These are phyloP conservation scores for Emergomyces africanus DNA, from an alignment of 2,329 filamentous ascomycete species.

Conservation along the genomic window DNA sequence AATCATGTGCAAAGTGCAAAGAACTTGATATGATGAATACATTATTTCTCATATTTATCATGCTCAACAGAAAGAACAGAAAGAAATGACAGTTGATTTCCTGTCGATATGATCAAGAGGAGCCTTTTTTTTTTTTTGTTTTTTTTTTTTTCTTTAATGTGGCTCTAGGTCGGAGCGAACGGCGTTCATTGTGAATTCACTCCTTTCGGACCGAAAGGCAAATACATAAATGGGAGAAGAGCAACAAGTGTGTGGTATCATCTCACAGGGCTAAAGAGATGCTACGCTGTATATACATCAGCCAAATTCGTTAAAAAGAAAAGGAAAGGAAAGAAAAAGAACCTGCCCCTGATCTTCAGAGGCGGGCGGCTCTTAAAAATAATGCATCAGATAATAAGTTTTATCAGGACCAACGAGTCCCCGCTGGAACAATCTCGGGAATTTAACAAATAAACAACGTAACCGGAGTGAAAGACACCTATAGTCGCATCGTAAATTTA, in stretches of 20 bases:
- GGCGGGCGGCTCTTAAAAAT: background rate
- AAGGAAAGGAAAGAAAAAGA: background rate
- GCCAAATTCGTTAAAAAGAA: too few relatives aligned
- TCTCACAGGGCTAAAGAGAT: background rate
- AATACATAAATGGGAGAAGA: background rate
- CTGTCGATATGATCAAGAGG: background rate
- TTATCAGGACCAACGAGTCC: background rate
- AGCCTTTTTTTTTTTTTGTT: background rate
- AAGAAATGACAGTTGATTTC: too few relatives aligned
- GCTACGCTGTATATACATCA: background rate
- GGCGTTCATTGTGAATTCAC: too few relatives aligned
- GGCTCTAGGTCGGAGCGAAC: too few relatives aligned
- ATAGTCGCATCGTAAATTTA: background rate
- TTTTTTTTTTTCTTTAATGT: too few relatives aligned
- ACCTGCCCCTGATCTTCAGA: background rate
- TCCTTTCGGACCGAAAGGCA: background rate
- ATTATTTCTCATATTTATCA: too few relatives aligned
- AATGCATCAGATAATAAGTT: background rate
- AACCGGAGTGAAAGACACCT: background rate
- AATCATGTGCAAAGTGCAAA: too few relatives aligned
- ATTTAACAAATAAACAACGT: background rate
- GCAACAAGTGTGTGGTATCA: background rate
- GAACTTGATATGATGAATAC: too few relatives aligned
- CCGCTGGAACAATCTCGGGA: background rate
- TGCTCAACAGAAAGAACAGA: too few relatives aligned